phyloP scores from a whole-genome alignment of 2,329 filamentous ascomycete genomes.

The Aspergillus niger region DNA sequence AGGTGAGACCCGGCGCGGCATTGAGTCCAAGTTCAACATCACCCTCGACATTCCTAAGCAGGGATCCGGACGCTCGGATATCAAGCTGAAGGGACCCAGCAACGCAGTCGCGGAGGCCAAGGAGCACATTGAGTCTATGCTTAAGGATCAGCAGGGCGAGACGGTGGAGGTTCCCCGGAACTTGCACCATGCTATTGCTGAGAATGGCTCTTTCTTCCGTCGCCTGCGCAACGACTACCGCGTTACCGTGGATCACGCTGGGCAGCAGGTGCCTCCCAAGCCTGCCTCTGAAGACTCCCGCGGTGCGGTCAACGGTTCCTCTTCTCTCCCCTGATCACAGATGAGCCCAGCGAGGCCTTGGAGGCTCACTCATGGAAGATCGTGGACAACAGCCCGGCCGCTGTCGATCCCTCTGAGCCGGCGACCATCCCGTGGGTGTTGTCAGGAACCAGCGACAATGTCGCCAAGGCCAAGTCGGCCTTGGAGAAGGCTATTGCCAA shows the following conservation, averaged over 20 bases:
- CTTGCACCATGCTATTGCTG: slow-evolving; percentile 76
- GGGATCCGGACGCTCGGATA: slow-evolving; percentile 76
- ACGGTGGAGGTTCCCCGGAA: slow-evolving; percentile 80
- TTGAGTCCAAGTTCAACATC: slow-evolving; percentile 85
- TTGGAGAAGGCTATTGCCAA: slow-evolving; percentile 72
- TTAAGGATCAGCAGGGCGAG: slow-evolving; percentile 86
- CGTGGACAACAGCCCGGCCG: slow-evolving; percentile 55
- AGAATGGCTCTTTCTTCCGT: slow-evolving; percentile 93
- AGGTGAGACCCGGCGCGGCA: slow-evolving; percentile 79
- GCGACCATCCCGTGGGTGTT: slow-evolving; percentile 78
- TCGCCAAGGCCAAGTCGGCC: slow-evolving; percentile 76
- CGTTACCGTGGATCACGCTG: slow-evolving; percentile 89
- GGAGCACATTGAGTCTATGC: slow-evolving; percentile 72
- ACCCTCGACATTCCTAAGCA: slow-evolving; percentile 89
- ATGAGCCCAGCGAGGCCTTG: slow-evolving; percentile 67
- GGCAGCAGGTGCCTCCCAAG: slow-evolving; percentile 73
- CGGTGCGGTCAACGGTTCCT: slow-evolving; percentile 59
- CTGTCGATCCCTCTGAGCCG: slow-evolving; percentile 33
- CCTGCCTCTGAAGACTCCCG: slow-evolving; percentile 55
- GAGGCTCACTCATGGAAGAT: slow-evolving; percentile 82
- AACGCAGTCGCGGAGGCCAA: slow-evolving; percentile 82
- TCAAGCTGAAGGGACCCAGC: slow-evolving; percentile 81
- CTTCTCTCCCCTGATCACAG: slow-evolving; percentile 86
- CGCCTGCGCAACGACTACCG: slow-evolving; percentile 81
- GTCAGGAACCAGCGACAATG: slow-evolving; percentile 72